Base-by-base conservation (phyloP, 2,329 filamentous ascomycete genomes). In the Periglandula ipomoeae region DNA sequence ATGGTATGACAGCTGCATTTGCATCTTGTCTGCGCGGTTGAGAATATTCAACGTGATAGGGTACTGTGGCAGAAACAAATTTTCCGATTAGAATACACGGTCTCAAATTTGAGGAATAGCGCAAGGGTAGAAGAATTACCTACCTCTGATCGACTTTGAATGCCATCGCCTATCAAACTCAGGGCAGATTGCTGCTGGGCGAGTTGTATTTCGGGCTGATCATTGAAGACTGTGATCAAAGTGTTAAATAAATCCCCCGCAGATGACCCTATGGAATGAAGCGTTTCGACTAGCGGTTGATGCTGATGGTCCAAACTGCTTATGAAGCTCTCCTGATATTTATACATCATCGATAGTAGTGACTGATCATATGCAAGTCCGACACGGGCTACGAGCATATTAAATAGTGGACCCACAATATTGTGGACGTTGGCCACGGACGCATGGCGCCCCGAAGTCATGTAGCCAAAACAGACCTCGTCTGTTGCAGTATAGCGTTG, bases 391-490 rank as follows among this genome's bases (percentile, higher is more conserved):
- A 75, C 71, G 2, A 79, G 65, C 70, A 79, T 77, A 48, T 76
- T 78, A 51, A 79, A 73, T 40, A 78, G 73, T 6, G 70, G 66
- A 0, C 77, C 77, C 10, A 75, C 68, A 2, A 74, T 69, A 3
- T 71, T 63, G 3, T 72, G 65, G 11, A 79, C 70, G 1, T 69
- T 67, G 2, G 66, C 60, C 1, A 80, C 62, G 1, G 73, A 68
- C 4, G 71, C 65, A 51, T 80, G 75, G 10, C 78, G 66, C 1
- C 77, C 76, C 0, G 73, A 74, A 3, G 75, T 59, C 0, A 78
- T 67, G 49, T 78, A 74, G 1, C 76, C 77, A 50, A 79, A 80
- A 24, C 70, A 74, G 0, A 78, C 68, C 37, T 76, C 70, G 3
- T 64, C 62, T 1, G 64, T 60, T 0, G 68, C 68, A 1, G 74